Evolutionary conservation across 306 rosid species (phyloP), one percentile per base, ranked within the genome.

Genomic region (Macrotyloma uniflorum): DNA sequence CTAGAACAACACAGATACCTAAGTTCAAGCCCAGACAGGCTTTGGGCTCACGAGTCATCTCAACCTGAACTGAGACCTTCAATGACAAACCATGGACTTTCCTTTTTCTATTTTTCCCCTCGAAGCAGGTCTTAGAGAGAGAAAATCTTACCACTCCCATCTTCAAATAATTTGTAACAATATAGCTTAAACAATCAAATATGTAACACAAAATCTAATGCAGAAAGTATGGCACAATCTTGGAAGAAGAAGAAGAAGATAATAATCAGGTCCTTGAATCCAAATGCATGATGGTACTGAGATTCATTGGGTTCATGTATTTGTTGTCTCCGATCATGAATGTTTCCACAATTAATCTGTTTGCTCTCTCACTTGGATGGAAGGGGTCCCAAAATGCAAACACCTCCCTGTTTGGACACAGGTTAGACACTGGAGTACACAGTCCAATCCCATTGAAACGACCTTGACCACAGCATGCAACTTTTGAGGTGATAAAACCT

Each of bases 401-500:
- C 5, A 74, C 1, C 2, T 85, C 79, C 35, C 90, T 85, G 71
- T 87, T 82, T 49, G 87, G 82, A 26, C 88, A 87, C 79, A 87
- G 23, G 75, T 87, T 87, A 0, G 90, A 87, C 1, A 9, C 18
- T 0, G 82, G 82, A 46, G 86, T 87, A 33, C 90, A 87, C 0
- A 85, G 85, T 45, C 90, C 90, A 19, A 87, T 73, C 24, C 90
- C 90, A 70, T 87, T 85, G 79, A 73, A 87, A 0, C 87, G 80
- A 35, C 91, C 91, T 77, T 82, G 91, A 30, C 91, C 91, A 66
- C 91, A 87, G 55, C 91, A 87, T 58, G 91, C 91, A 22, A 85
- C 75, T 74, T 85, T 87, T 57, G 87, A 83, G 4, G 90, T 86
- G 4, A 76, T 74, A 45, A 86, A 86, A 13, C 90, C 90, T 86